Base-by-base conservation (phyloP, 1,284 basidiomycete genomes). In the Takashimella tepidaria region DNA sequence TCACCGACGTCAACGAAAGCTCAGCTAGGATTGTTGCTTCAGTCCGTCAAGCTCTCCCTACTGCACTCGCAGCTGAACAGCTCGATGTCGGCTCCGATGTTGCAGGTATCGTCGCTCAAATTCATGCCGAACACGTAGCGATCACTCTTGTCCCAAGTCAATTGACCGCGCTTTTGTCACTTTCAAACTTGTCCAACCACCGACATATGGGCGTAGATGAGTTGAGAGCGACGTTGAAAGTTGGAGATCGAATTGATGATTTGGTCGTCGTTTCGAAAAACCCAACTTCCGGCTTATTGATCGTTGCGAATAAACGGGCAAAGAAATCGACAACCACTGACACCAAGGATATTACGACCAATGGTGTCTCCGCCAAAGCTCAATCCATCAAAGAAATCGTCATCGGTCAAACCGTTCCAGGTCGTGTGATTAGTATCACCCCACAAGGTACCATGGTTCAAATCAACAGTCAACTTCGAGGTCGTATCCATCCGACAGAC, bases 211-310 rank as follows among this genome's bases (percentile, higher is more conserved):
- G 84, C 1, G 78, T 87, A 11, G 79, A 86, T n/a, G 86, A 89
- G 62, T 78, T 96, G 20, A 83, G 84, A 22, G 76, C 78, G 1
- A 74, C 79, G 3, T 77, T 98, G 47, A 83, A 86, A 64, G 77
- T 79, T 40, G 89, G 89, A 16, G 87, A 92, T 50, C 80, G 80
- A 58, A 74, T 98, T 21, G 79, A 85, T 12, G 85, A 88, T 47
- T 79, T 98, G 4, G 83, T 89, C 3, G 88, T 98, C 19, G 87
- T 92, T 22, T 88, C 89, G n/a, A 88, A 90, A 64, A 92, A 92
- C 70, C 79, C 84, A 1, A 91, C 89, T 62, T 92, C 90, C 64
- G 85, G 86, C 12, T 80, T 98, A 53, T 86, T 97, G 54, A 87
- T 97, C 57, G 88, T 95, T 45, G 86, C 86, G 45, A 72, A 75